These are phyloP conservation scores for Blastobotrys capitulatus DNA, from an alignment of 1,139 yeast species.

Conservation along the genomic window DNA sequence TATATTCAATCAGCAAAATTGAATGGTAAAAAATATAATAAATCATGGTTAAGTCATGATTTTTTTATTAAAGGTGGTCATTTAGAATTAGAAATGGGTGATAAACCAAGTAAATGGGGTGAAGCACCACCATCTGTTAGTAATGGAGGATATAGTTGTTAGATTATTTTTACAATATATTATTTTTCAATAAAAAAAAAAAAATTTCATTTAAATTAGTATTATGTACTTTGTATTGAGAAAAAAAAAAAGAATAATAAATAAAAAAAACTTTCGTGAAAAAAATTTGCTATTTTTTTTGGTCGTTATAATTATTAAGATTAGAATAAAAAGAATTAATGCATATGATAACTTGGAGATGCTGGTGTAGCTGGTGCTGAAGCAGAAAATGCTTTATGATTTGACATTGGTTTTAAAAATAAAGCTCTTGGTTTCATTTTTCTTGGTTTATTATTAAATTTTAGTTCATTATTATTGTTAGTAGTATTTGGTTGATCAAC, in stretches of 20 bases:
- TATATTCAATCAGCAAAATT: constrained; percentile 33
- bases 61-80: constrained; percentile 33
- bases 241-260: neutral
- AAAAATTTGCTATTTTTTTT: too few relatives aligned
- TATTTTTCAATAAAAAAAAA: neutral
- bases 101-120: constrained; percentile 12
- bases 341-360: constrained; percentile 4
- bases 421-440: constrained; percentile 8
- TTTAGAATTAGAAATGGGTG: constrained; percentile 13
- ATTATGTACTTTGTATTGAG: too few relatives aligned
- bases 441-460: neutral
- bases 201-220: neutral
- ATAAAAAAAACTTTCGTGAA: too few relatives aligned
- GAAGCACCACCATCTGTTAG: constrained; percentile 12
- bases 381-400: constrained; percentile 1
- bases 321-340: neutral
- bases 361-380: constrained; percentile 11
- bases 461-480: neutral
- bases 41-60: constrained; percentile 38
- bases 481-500: neutral
- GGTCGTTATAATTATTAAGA: neutral
- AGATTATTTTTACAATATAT: neutral
- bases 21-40: constrained; percentile 30
- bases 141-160: constrained; percentile 10
- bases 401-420: constrained; percentile 7